A percentile compares a stretch with the other conserved stretches of the same genome.
phyloP scores from a whole-genome alignment of 2,329 filamentous ascomycete species.

The Cordyceps fumosorosea region DNA sequence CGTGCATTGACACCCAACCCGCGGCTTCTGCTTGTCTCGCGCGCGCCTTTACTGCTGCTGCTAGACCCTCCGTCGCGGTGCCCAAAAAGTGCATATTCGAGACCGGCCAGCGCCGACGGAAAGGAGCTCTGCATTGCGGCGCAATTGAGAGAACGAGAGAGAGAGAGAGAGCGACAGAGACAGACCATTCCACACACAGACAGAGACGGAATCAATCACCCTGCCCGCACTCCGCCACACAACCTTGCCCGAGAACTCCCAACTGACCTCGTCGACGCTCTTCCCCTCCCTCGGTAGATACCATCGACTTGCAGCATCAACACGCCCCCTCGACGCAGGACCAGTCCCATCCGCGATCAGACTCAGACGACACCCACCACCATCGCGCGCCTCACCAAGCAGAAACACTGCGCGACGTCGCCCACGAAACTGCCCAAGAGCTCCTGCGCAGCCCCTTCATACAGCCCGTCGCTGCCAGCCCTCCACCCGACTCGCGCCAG shows the following conservation, averaged over 20 bases:
- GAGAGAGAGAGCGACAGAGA: background rate
- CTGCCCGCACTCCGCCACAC: background rate
- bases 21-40: slow-evolving; percentile 1
- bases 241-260: background rate
- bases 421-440: slow-evolving; percentile 69
- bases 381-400: slow-evolving; percentile 75
- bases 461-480: slow-evolving; percentile 37
- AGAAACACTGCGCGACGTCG: slow-evolving; percentile 72
- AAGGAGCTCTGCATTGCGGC: background rate
- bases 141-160: background rate
- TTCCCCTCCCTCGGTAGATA: slow-evolving; percentile 51
- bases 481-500: slow-evolving; percentile 25
- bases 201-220: background rate
- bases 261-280: slow-evolving; percentile 3
- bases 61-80: background rate
- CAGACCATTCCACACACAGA: too few species aligned
- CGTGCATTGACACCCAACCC: slow-evolving; percentile 1
- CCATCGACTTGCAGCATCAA: slow-evolving; percentile 87
- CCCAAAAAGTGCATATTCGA: background rate
- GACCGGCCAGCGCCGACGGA: background rate
- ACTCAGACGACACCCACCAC: slow-evolving; percentile 34
- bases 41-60: background rate
- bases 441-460: slow-evolving; percentile 51
- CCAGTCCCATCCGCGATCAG: slow-evolving; percentile 50
- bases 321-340: slow-evolving; percentile 77